A percentile compares a stretch with the other conserved stretches of the same genome.
Evolutionary conservation across 305 asterid genomes (phyloP).

Genomic region (Rubia occidens): DNA sequence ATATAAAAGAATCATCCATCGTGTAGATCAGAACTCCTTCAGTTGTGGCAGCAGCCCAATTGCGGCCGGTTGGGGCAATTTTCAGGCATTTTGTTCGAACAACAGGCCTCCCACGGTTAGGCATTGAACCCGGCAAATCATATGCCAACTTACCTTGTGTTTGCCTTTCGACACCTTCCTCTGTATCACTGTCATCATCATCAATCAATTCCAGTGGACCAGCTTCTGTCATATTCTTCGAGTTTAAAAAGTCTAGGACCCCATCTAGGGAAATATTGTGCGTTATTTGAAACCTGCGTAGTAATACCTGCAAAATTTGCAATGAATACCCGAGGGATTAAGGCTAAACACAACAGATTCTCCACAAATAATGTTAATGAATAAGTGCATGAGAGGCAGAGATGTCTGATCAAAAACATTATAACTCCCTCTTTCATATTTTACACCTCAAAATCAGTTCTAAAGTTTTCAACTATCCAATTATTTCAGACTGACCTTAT

Average conservation of each 20-base stretch:
- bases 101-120: slow-evolving; percentile 78
- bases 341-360: too few species aligned
- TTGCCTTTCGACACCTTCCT: slow-evolving; percentile 86
- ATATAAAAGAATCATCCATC: slow-evolving; percentile 86
- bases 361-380: not conserved
- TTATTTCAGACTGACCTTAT: not conserved
- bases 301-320: slow-evolving; percentile 55
- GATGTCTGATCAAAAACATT: not conserved
- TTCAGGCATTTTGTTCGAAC: slow-evolving; percentile 77
- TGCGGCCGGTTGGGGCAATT: slow-evolving; percentile 93
- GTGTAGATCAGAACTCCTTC: slow-evolving; percentile 90
- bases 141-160: slow-evolving; percentile 47
- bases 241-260: slow-evolving; percentile 83
- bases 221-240: slow-evolving; percentile 92
- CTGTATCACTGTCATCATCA: slow-evolving; percentile 73
- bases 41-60: slow-evolving; percentile 98
- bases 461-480: not conserved
- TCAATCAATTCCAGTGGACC: slow-evolving; percentile 88
- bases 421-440: not conserved
- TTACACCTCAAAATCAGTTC: not conserved
- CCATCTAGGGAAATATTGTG: slow-evolving; percentile 84
- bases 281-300: slow-evolving; percentile 77
- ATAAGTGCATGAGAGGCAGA: not conserved
- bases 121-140: slow-evolving; percentile 91
- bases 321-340: not conserved